A percentile compares a stretch with the other conserved stretches of the same genome.
Conservation (phyloP, 2,329 filamentous ascomycete genomes). For the Talaromyces sp. region DNA sequence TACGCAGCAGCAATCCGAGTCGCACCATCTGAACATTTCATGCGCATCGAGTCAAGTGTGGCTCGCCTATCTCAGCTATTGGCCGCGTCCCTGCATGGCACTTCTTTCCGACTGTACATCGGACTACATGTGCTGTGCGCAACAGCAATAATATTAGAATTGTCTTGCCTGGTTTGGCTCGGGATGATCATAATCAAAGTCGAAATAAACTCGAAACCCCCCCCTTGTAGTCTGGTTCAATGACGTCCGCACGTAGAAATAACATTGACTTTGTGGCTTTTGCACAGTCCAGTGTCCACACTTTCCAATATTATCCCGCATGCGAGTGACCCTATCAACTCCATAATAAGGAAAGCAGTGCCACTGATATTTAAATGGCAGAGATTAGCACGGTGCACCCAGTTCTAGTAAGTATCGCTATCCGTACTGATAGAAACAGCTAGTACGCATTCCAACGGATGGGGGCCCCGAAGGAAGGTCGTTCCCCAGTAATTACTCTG, state of each 20-base stretch:
- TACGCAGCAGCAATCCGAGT: neutral
- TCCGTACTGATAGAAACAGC: neutral
- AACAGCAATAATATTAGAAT: neutral
- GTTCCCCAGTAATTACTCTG: neutral
- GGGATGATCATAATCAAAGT: neutral
- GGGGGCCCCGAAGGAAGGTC: neutral
- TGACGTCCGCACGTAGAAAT: neutral
- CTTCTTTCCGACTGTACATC: neutral
- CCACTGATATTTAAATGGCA: no score
- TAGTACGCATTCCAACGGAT: neutral
- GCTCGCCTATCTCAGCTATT: neutral
- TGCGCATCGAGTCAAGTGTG: neutral
- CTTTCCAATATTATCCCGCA: neutral
- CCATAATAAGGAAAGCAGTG: neutral
- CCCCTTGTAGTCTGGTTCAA: neutral
- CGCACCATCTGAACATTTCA: neutral
- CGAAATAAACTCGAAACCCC: neutral
- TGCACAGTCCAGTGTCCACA: neutral
- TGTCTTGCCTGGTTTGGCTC: neutral
- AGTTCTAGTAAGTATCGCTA: neutral
- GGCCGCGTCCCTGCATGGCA: neutral
- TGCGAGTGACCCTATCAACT: neutral
- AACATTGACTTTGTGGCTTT: slow-evolving; percentile 1
- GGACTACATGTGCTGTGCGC: neutral
- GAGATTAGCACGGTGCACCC: neutral